These are phyloP conservation scores for Aciculosporium take DNA, from an alignment of 2,329 filamentous ascomycete species.

Conservation along the genomic window DNA sequence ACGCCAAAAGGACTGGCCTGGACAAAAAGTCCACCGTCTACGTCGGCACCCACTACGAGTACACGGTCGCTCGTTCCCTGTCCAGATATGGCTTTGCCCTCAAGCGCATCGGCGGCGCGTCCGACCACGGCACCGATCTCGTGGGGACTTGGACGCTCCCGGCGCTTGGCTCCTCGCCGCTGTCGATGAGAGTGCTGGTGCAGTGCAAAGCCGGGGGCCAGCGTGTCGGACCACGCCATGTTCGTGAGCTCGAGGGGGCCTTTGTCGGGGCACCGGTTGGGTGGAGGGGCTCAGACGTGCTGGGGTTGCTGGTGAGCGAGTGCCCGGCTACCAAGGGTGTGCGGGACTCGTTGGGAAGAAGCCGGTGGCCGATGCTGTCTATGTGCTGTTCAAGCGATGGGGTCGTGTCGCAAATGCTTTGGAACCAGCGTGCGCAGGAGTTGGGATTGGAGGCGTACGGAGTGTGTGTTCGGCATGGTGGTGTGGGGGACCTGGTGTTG, in stretches of 20 bases:
- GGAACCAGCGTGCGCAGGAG: conserved; percentile 52
- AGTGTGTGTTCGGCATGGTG: conserved; percentile 31
- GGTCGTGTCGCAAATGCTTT: conserved; percentile 51
- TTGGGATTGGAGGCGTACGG: conserved; percentile 47
- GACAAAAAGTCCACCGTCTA: conserved; percentile 44
- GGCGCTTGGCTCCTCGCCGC: conserved; percentile 13
- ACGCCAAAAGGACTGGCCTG: conserved; percentile 44
- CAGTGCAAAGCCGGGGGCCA: conserved; percentile 56
- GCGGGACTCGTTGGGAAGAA: conserved; percentile 53
- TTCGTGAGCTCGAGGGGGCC: conserved; percentile 69
- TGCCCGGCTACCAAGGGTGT: conserved; percentile 65
- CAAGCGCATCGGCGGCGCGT: conserved; percentile 47
- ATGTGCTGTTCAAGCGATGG: conserved; percentile 47
- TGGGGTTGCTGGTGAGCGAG: conserved; percentile 59
- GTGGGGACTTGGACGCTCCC: conserved; percentile 54
- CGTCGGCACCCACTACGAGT: conserved; percentile 66
- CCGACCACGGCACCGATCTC: conserved; percentile 61
- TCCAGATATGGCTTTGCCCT: conserved; percentile 48
- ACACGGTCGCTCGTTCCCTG: conserved; percentile 45
- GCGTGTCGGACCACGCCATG: conserved; percentile 39
- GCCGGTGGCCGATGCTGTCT: conserved; percentile 58
- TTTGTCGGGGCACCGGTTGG: conserved; percentile 58
- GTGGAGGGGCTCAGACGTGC: conserved; percentile 50
- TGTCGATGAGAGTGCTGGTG: conserved; percentile 29
- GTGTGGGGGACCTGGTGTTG: conserved; percentile 28